These are phyloP conservation scores for Hanseniaspora nectarophila DNA, from an alignment of 805 yeast species.

Conservation along the genomic window DNA sequence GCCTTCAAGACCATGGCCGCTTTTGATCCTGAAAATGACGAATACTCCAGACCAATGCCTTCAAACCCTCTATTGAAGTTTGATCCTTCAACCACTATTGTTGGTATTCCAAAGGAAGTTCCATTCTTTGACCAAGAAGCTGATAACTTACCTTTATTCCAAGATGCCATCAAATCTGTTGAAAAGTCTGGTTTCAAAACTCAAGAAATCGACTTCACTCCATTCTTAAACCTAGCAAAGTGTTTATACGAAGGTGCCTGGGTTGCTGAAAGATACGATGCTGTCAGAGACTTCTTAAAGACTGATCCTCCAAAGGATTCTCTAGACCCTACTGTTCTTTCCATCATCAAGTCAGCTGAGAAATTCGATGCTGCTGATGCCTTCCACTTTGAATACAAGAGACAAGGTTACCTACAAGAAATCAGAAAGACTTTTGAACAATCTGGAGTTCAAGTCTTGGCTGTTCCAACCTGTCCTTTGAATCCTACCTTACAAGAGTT, in stretches of 20 bases:
- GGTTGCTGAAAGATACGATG: conserved; percentile 92
- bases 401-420: conserved; percentile 64
- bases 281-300: conserved; percentile 58
- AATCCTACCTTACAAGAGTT: conserved; percentile 73
- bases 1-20: conserved; percentile 60
- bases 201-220: conserved; percentile 56
- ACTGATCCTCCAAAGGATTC: conserved; percentile 57
- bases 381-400: conserved; percentile 74
- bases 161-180: conserved; percentile 46
- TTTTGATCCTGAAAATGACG: conserved; percentile 57
- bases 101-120: conserved; percentile 66
- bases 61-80: conserved; percentile 49
- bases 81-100: conserved; percentile 39
- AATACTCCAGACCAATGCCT: conserved; percentile 70
- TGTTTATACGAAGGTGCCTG: conserved; percentile 96
- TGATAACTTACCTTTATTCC: conserved; percentile 54
- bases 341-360: conserved; percentile 69
- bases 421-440: conserved; percentile 43
- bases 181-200: conserved; percentile 46
- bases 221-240: conserved; percentile 67
- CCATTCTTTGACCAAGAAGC: conserved; percentile 73
- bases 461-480: conserved; percentile 90
- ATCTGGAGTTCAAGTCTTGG: conserved; percentile 50
- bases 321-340: conserved; percentile 72
- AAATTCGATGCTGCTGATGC: conserved; percentile 70